These are phyloP conservation scores for Penicillium soppii DNA, from an alignment of 495 filamentous ascomycete species.

Conservation along the genomic window DNA sequence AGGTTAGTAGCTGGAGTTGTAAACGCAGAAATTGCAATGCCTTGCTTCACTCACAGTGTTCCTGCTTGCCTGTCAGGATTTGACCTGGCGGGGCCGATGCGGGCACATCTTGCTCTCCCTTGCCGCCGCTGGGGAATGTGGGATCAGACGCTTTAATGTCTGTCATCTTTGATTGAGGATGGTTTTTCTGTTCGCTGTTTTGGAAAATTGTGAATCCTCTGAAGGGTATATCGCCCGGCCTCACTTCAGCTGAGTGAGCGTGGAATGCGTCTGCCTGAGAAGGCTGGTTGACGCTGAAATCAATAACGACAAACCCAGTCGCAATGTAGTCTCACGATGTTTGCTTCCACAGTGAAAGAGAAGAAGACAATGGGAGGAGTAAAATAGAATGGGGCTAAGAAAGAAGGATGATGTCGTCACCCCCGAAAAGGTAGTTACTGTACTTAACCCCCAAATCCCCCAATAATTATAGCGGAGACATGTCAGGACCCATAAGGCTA, in stretches of 20 bases:
- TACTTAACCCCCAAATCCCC: no score
- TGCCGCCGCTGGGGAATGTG: constrained; percentile 10
- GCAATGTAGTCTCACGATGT: neutral
- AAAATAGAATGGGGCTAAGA: constrained; percentile 8
- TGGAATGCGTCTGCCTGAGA: constrained; percentile 14
- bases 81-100: constrained; percentile 50
- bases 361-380: neutral
- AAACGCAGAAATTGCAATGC: neutral
- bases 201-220: neutral
- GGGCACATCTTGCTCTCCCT: constrained; percentile 2
- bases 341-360: neutral
- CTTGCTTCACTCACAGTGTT: constrained; percentile 74
- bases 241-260: neutral
- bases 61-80: constrained; percentile 90
- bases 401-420: constrained; percentile 22
- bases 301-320: constrained; percentile 5
- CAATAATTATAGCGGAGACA: neutral
- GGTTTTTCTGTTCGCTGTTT: neutral
- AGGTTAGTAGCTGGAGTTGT: neutral
- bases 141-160: constrained; percentile 2
- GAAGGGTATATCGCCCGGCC: neutral
- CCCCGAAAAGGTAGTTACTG: neutral
- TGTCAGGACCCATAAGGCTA: neutral
- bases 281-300: constrained; percentile 11
- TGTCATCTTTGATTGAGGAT: neutral